Conservation (phyloP, 192 early-diverging fungal genomes). For the Backusella liffmaniae region DNA sequence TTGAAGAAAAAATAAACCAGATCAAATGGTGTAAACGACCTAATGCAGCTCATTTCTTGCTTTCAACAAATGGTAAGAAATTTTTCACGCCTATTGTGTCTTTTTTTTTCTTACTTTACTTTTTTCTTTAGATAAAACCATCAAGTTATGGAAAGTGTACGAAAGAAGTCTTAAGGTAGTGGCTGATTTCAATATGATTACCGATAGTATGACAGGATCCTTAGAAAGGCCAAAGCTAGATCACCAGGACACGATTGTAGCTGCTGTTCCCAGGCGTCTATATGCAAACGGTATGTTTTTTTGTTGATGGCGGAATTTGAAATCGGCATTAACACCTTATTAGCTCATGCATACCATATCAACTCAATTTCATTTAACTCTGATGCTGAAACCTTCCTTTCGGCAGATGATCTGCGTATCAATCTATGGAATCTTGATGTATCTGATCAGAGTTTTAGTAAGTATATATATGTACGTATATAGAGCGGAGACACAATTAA, state of each 20-base stretch:
- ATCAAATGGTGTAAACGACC: conserved; percentile 97
- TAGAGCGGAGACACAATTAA: not conserved
- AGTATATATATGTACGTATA: conserved; percentile 1
- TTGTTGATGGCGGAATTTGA: not conserved
- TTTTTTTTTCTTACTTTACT: too few relatives aligned
- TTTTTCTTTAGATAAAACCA: conserved; percentile 83
- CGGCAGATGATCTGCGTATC: conserved; percentile 96
- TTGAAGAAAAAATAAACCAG: conserved; percentile 99
- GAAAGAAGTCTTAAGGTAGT: conserved; percentile 97
- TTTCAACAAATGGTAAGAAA: conserved; percentile 89
- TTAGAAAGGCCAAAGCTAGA: conserved; percentile 84
- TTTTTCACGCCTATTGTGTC: too few relatives aligned
- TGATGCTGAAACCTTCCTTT: conserved; percentile 96
- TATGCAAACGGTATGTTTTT: conserved; percentile 73
- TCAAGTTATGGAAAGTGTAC: conserved; percentile 99
- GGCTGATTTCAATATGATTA: conserved; percentile 79
- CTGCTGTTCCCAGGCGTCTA: conserved; percentile 91
- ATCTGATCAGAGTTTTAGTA: conserved; percentile 97
- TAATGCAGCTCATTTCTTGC: conserved; percentile 93
- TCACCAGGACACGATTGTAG: conserved; percentile 95
- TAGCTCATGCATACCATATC: conserved; percentile 99
- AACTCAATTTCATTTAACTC: conserved; percentile 99
- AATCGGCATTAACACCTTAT: not conserved
- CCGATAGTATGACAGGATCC: conserved; percentile 25
- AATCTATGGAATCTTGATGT: conserved; percentile 99